These are phyloP conservation scores for Apiospora malaysiana DNA, from an alignment of 2,329 filamentous ascomycete genomes.

Conservation along the genomic window DNA sequence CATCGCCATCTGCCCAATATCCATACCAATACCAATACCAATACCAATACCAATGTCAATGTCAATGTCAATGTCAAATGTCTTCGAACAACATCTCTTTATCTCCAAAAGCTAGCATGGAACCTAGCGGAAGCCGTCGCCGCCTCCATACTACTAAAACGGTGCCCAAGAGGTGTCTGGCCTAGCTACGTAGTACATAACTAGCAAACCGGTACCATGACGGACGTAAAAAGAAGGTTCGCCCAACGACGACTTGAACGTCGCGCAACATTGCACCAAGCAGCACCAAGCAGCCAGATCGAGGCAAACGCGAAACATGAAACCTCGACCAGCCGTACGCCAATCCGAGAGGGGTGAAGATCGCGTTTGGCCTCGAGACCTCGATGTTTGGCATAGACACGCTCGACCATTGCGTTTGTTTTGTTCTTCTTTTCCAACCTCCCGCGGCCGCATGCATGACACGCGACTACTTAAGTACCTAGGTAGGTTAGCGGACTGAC, in stretches of 20 bases:
- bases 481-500: too few species aligned
- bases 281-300: background rate
- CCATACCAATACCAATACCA: too few species aligned
- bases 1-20: background rate
- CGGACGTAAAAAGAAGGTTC: slow-evolving; percentile 6
- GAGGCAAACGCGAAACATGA: slow-evolving; percentile 8
- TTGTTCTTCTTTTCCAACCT: background rate
- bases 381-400: background rate
- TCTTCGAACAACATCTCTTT: background rate
- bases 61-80: background rate
- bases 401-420: background rate
- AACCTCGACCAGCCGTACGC: background rate
- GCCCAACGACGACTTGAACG: background rate
- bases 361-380: slow-evolving; percentile 10
- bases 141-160: background rate
- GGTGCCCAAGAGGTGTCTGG: background rate
- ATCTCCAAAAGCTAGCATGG: background rate
- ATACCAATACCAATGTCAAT: background rate
- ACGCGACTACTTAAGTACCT: too few species aligned
- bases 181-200: background rate
- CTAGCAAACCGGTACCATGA: background rate
- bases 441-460: background rate
- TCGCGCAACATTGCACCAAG: background rate
- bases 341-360: slow-evolving; percentile 15
- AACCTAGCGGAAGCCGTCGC: background rate